These are phyloP conservation scores for Psilocybe azurescens DNA, from an alignment of 768 basidiomycete species.

Conservation along the genomic window DNA sequence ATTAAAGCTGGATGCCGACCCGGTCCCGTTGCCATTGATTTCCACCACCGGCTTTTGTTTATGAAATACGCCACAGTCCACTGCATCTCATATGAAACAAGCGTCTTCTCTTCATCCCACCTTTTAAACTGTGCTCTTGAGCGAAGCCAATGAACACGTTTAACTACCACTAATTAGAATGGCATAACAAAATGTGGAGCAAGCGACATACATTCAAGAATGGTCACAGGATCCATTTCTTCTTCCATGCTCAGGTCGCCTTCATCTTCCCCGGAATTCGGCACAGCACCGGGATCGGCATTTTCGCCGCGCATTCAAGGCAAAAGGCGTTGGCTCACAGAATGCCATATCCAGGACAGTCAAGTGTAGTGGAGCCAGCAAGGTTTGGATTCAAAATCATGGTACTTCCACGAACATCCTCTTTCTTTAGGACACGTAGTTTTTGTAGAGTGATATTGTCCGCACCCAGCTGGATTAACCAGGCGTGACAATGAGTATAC, in stretches of 20 bases:
- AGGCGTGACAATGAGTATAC: neutral
- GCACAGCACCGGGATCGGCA: neutral
- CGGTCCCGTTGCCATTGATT: too few species aligned
- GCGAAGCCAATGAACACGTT: too few species aligned
- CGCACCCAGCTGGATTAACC: neutral
- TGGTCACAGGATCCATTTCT: neutral
- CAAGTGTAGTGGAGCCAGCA: slow-evolving; percentile 13
- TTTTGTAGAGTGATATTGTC: neutral
- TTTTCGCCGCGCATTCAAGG: neutral
- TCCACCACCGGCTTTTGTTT: too few species aligned
- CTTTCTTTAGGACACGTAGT: neutral
- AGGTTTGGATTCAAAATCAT: slow-evolving; percentile 18
- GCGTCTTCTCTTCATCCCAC: too few species aligned
- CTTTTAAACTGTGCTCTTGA: too few species aligned
- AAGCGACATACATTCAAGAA: slow-evolving; percentile 14
- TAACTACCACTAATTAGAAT: too few species aligned
- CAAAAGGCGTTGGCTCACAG: neutral
- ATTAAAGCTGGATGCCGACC: too few species aligned
- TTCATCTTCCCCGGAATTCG: neutral
- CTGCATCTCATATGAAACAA: too few species aligned
- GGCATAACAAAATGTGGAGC: too few species aligned
- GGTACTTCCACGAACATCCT: slow-evolving; percentile 19
- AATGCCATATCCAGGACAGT: slow-evolving; percentile 23
- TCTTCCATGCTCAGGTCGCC: neutral
- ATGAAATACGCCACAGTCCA: too few species aligned